Percentiles rank a stretch among this genome's conserved stretches.
Conservation (phyloP, 2,329 filamentous ascomycete species). For the Didymella lethalis region DNA sequence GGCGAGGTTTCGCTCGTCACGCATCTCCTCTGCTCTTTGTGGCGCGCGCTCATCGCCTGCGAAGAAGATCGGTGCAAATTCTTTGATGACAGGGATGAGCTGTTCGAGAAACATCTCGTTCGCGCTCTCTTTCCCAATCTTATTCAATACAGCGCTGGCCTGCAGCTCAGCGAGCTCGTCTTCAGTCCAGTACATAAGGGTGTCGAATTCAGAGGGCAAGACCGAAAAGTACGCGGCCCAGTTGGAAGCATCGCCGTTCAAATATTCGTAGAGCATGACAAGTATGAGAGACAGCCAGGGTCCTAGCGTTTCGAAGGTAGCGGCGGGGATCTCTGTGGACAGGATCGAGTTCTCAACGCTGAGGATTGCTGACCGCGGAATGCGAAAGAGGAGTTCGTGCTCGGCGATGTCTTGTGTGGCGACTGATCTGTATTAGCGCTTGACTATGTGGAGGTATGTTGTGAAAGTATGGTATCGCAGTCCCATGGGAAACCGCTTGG, state of each 20-base stretch:
- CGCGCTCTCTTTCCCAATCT: constrained; percentile 77
- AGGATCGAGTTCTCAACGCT: constrained; percentile 76
- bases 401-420: constrained; percentile 73
- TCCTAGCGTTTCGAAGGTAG: constrained; percentile 49
- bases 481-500: not conserved
- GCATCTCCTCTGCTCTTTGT: constrained; percentile 51
- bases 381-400: constrained; percentile 80
- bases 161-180: constrained; percentile 76
- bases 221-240: constrained; percentile 84
- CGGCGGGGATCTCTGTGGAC: constrained; percentile 58
- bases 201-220: constrained; percentile 76
- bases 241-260: constrained; percentile 65
- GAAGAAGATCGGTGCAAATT: constrained; percentile 50
- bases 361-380: constrained; percentile 76
- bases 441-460: not conserved
- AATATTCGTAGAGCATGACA: constrained; percentile 79
- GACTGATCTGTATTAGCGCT: constrained; percentile 60
- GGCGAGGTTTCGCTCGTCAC: constrained; percentile 59
- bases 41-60: constrained; percentile 47
- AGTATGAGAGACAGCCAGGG: constrained; percentile 71
- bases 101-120: constrained; percentile 71
- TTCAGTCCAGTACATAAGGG: constrained; percentile 86
- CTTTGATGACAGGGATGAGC: constrained; percentile 62
- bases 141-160: constrained; percentile 76
- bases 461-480: no score